A percentile compares a stretch with the other conserved stretches of the same genome.
Evolutionary conservation across 495 filamentous ascomycete genomes (phyloP).

Genomic region (Massariosphaeria phaeospora): DNA sequence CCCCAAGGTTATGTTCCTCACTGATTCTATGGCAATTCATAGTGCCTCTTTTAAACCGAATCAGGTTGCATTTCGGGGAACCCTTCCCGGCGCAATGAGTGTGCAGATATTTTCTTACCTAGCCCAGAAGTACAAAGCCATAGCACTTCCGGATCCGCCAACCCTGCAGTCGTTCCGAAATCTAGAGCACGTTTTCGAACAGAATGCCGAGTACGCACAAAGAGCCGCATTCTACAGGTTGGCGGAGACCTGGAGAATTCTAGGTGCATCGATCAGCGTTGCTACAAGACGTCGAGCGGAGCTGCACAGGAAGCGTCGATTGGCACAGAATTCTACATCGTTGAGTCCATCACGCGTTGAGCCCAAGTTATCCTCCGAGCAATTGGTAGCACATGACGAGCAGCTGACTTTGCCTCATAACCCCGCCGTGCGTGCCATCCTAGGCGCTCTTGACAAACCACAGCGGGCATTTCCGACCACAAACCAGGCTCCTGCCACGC

Average conservation of each 20-base stretch:
- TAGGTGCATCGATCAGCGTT: constrained; percentile 20
- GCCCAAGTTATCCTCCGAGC: background rate
- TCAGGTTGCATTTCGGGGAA: constrained; percentile 35
- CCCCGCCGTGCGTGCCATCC: constrained; percentile 26
- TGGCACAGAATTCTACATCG: background rate
- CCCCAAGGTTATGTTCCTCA: constrained; percentile 31
- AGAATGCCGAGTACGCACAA: constrained; percentile 36
- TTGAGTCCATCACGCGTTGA: constrained; percentile 6
- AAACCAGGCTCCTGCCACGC: constrained; percentile 17
- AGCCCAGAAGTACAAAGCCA: constrained; percentile 38
- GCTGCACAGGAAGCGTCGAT: constrained; percentile 16
- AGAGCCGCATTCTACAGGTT: constrained; percentile 32
- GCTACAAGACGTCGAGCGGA: constrained; percentile 29
- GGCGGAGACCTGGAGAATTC: constrained; percentile 39
- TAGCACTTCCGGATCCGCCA: constrained; percentile 24
- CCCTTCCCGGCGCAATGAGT: constrained; percentile 25
- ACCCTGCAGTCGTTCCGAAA: constrained; percentile 28
- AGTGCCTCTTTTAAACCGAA: constrained; percentile 41
- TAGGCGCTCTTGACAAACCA: constrained; percentile 9
- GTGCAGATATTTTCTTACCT: constrained; percentile 36
- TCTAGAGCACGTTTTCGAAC: constrained; percentile 32
- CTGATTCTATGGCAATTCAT: constrained; percentile 36
- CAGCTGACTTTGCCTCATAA: background rate
- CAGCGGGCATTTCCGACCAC: constrained; percentile 34
- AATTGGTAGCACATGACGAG: constrained; percentile 17